phyloP scores from a whole-genome alignment of 306 rosid genomes.

The Trifolium dubium region DNA sequence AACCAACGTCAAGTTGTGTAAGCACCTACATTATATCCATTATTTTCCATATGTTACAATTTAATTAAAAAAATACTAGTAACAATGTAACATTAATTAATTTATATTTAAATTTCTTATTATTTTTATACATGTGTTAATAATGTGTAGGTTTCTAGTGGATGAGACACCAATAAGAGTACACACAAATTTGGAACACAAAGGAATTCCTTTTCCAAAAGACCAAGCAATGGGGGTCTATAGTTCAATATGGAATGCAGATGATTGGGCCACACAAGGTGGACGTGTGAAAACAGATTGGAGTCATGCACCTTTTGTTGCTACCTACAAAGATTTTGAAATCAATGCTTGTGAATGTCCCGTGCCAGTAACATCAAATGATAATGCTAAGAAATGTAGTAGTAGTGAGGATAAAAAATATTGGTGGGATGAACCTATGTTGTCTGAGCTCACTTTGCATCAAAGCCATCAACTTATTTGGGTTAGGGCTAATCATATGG shows the following conservation, averaged over 20 bases:
- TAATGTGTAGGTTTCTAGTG: constrained; percentile 62
- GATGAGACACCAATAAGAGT: constrained; percentile 89
- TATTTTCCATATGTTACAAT: background rate
- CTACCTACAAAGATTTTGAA: constrained; percentile 68
- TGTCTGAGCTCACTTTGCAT: constrained; percentile 69
- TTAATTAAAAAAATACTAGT: background rate
- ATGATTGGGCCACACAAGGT: constrained; percentile 99
- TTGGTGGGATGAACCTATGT: constrained; percentile 89
- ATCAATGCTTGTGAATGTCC: constrained; percentile 73
- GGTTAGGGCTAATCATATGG: constrained; percentile 90
- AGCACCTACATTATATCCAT: constrained; percentile 38
- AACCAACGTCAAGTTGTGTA: constrained; percentile 91
- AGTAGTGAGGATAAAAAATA: constrained; percentile 62
- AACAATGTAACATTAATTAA: background rate
- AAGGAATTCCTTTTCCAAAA: constrained; percentile 75
- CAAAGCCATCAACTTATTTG: constrained; percentile 93
- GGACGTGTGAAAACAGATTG: constrained; percentile 94
- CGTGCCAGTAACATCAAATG: constrained; percentile 39
- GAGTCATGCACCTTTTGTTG: constrained; percentile 87
- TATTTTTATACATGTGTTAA: background rate
- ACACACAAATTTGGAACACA: constrained; percentile 79
- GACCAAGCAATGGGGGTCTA: constrained; percentile 96
- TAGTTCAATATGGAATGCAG: constrained; percentile 96
- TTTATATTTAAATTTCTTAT: background rate
- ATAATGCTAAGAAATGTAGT: constrained; percentile 56